Base-by-base conservation (phyloP, 2,329 filamentous ascomycete species). In the Sclerotinia sclerotiorum region DNA sequence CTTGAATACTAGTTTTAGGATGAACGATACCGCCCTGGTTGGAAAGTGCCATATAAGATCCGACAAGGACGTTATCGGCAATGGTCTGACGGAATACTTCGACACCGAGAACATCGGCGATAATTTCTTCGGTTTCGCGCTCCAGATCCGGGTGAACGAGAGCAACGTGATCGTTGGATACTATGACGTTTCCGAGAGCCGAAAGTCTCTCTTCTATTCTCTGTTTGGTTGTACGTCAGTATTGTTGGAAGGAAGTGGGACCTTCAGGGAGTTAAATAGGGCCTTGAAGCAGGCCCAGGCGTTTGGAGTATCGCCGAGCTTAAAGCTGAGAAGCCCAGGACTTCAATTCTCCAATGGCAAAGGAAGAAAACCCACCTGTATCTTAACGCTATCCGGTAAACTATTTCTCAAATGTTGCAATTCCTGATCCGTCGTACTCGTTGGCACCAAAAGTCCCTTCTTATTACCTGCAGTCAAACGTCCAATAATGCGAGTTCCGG, bases 11-110 rank as follows among this genome's bases (percentile, higher is more conserved):
- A 52, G 95, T 98, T 85, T 97, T 97, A 75, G 95, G 94, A 80
- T 99, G 95, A 61, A 99, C 95, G 75, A 99, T 90, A 17, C 95
- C 95, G 73, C 95, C 95, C 81, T 94, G 92, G 84, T 99, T 99
- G 76, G 91, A 94, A 71, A 99, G 85, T 67, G 91, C 88, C 94
- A 98, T 98, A 85, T 99, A 99, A 63, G 90, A 93, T 70, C 95
- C 95, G 49, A 96, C 95, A 39, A 99, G 88, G 69, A 99, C 95
- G 79, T 98, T 97, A 81, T 97, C 94, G 76, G 94, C 93, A 70
- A 99, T 91, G 58, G 95, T 98, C 84, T 99, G 95, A 72, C 92
- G 84, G 83, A 95, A 96, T 15, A 95, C 92, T 80, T 96, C 92
- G 69, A 96, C 92, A 71, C 92, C 92, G 27, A 96, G 83, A 69